These are phyloP conservation scores for Phytophthora aleatoria DNA, from an alignment of 352 stramenopile species.

Conservation along the genomic window DNA sequence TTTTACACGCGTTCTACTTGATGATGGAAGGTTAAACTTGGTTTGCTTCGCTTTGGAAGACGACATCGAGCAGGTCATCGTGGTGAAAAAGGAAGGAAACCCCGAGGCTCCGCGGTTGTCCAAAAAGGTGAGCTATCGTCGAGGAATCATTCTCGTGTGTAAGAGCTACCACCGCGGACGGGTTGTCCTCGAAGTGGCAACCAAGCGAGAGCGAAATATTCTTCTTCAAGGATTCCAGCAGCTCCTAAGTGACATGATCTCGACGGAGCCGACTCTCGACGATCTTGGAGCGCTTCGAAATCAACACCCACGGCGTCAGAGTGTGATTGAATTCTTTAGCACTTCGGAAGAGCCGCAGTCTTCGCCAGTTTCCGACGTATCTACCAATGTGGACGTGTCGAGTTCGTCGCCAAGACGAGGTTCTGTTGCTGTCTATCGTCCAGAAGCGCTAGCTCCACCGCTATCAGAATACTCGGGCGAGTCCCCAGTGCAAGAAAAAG, in stretches of 20 bases:
- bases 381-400: neutral
- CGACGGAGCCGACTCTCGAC: constrained; percentile 48
- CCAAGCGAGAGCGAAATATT: constrained; percentile 64
- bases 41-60: constrained; percentile 38
- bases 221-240: constrained; percentile 61
- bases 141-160: constrained; percentile 68
- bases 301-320: constrained; percentile 48
- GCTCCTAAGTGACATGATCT: constrained; percentile 56
- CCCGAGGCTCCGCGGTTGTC: constrained; percentile 48
- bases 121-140: constrained; percentile 68
- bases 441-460: constrained; percentile 3
- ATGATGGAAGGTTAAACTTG: neutral
- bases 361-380: neutral
- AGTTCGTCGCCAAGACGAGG: constrained; percentile 9
- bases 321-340: constrained; percentile 61
- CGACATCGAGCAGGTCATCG: constrained; percentile 62
- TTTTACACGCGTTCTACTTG: neutral
- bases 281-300: constrained; percentile 50
- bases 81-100: constrained; percentile 59
- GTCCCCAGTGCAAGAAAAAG: constrained; percentile 1
- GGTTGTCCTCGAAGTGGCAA: constrained; percentile 62
- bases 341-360: constrained; percentile 12
- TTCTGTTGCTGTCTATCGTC: constrained; percentile 8
- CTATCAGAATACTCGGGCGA: neutral
- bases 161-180: constrained; percentile 68